Evolutionary conservation across 2,329 filamentous ascomycete genomes (phyloP).

Genomic region (Ceratocystis diversiconidia): DNA sequence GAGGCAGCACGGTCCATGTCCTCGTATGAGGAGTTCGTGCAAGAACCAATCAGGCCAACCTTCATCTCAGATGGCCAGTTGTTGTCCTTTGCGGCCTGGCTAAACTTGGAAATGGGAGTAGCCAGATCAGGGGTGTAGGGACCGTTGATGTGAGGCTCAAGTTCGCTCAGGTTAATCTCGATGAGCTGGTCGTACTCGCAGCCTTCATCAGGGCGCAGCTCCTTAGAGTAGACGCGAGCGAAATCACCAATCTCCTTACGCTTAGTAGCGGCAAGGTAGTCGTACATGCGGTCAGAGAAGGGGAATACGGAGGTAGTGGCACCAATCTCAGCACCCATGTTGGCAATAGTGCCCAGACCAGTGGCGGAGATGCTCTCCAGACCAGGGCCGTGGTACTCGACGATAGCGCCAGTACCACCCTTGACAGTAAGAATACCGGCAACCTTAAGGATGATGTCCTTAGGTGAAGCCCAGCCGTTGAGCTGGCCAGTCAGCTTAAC

Average conservation of each 20-base stretch:
- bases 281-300: conserved; percentile 96
- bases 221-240: conserved; percentile 66
- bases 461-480: conserved; percentile 83
- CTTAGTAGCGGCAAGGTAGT: conserved; percentile 87
- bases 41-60: conserved; percentile 92
- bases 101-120: conserved; percentile 95
- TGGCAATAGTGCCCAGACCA: conserved; percentile 71
- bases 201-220: conserved; percentile 76
- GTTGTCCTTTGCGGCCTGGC: conserved; percentile 84
- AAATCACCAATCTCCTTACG: conserved; percentile 83
- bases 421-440: conserved; percentile 95
- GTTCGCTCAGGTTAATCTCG: conserved; percentile 85
- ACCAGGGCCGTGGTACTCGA: conserved; percentile 61
- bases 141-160: conserved; percentile 97
- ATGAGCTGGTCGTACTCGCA: conserved; percentile 92
- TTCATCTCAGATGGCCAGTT: conserved; percentile 94
- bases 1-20: conserved; percentile 91
- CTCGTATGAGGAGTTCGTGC: conserved; percentile 78
- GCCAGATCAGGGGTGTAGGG: conserved; percentile 97
- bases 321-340: conserved; percentile 62
- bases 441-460: conserved; percentile 93
- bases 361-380: conserved; percentile 54
- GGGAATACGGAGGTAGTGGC: conserved; percentile 92
- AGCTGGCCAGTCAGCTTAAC: conserved; percentile 83
- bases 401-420: conserved; percentile 86